Conservation (phyloP, 2,329 filamentous ascomycete species). For the Helminthosporium solani region DNA sequence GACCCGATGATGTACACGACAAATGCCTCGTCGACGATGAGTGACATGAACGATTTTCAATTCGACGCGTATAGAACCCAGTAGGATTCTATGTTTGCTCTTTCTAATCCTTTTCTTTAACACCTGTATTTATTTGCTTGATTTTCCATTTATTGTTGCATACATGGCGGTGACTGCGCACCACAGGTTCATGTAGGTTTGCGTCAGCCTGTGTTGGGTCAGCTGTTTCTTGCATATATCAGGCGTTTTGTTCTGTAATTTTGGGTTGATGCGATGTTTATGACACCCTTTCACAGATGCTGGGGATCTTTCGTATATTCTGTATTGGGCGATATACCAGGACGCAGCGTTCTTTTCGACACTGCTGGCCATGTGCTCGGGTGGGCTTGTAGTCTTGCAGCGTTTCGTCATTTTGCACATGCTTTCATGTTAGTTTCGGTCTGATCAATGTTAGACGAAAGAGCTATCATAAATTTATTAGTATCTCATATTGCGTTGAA, state of each 20-base stretch:
- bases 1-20: conserved; percentile 15
- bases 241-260: not conserved
- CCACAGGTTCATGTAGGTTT: not conserved
- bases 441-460: not conserved
- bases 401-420: not conserved
- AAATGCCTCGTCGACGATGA: conserved; percentile 8
- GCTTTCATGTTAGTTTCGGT: not conserved
- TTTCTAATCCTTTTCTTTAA: not conserved
- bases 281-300: not conserved
- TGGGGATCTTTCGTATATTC: not conserved
- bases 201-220: no score
- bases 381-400: not conserved
- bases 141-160: not conserved
- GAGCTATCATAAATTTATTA: not conserved
- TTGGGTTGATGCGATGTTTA: not conserved
- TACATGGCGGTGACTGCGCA: not conserved
- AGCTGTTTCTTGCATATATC: not conserved
- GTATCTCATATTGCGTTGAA: no score
- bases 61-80: conserved; percentile 30
- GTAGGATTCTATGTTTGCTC: conserved; percentile 8
- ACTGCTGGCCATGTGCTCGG: not conserved
- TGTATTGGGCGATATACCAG: not conserved
- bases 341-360: not conserved
- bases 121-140: not conserved
- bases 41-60: conserved; percentile 23